A percentile compares a stretch with the other conserved stretches of the same genome.
These are phyloP conservation scores for Oryza nivara DNA, from an alignment of 176 grass and related monocot genomes.

Conservation along the genomic window DNA sequence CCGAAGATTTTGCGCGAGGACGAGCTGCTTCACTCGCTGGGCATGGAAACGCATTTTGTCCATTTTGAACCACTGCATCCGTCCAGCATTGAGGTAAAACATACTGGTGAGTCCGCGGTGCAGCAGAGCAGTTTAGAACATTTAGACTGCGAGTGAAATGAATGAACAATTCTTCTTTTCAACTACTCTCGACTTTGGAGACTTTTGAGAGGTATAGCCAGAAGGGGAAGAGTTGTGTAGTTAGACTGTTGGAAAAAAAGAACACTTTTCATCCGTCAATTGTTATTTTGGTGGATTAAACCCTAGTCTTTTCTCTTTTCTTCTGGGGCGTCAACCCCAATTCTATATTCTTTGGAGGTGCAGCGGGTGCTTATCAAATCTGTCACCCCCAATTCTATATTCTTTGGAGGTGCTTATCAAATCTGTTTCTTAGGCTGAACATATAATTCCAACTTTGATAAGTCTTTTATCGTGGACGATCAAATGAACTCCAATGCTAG, in stretches of 20 bases:
- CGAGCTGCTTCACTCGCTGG: conserved; percentile 63
- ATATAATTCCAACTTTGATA: neutral
- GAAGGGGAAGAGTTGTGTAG: neutral
- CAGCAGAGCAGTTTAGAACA: conserved; percentile 14
- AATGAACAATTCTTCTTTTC: neutral
- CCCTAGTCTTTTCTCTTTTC: no score
- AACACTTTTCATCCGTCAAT: no score
- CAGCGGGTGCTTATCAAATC: no score
- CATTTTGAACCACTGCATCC: conserved; percentile 44
- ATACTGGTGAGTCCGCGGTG: conserved; percentile 2
- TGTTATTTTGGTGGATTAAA: no score
- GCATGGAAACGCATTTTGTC: conserved; percentile 53
- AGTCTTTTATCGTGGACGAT: no score
- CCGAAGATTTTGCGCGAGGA: conserved; percentile 66
- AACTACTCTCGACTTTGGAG: neutral
- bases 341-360: no score
- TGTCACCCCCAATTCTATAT: no score
- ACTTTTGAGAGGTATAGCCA: neutral
- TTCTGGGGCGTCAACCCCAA: no score
- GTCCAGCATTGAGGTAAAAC: conserved; percentile 17
- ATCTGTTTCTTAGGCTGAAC: neutral
- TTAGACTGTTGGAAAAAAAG: neutral
- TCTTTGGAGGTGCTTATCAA: no score
- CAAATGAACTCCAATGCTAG: no score
- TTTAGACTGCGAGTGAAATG: neutral